Percentiles rank a stretch among this genome's conserved stretches.
phyloP scores from a whole-genome alignment of 352 stramenopile genomes.

The Globisporangium nagaii region DNA sequence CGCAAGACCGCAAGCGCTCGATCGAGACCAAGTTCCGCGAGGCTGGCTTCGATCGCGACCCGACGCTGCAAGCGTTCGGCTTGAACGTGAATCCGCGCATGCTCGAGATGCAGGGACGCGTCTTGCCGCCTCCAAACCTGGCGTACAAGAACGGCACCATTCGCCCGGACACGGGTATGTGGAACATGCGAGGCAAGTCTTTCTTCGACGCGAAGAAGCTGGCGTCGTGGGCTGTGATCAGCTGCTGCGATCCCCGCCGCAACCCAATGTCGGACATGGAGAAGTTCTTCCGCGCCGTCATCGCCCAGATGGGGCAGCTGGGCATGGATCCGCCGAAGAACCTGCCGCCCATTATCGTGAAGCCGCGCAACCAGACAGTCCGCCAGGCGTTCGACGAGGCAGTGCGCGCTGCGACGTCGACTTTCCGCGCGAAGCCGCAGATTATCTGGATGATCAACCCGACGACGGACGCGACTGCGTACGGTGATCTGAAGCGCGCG shows the following conservation, averaged over 20 bases:
- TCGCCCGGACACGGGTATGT: conserved; percentile 46
- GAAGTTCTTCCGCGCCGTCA: conserved; percentile 55
- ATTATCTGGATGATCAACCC: conserved; percentile 64
- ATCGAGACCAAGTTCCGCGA: conserved; percentile 61
- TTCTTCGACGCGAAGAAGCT: conserved; percentile 37
- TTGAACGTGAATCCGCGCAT: conserved; percentile 50
- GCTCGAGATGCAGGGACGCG: conserved; percentile 38
- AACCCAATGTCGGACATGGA: conserved; percentile 24
- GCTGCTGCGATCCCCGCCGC: conserved; percentile 37
- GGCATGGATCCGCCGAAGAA: conserved; percentile 37
- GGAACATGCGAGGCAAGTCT: conserved; percentile 64
- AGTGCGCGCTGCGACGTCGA: conserved; percentile 19
- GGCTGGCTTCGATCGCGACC: conserved; percentile 48
- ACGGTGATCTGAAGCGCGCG: conserved; percentile 71
- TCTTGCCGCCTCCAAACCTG: conserved; percentile 40
- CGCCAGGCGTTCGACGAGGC: conserved; percentile 36
- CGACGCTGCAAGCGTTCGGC: conserved; percentile 48
- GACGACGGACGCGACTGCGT: conserved; percentile 30
- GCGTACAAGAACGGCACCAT: conserved; percentile 44
- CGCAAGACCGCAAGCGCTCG: conserved; percentile 44
- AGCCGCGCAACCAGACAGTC: conserved; percentile 26
- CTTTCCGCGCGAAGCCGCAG: conserved; percentile 27
- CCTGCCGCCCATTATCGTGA: conserved; percentile 39
- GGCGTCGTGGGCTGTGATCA: conserved; percentile 49
- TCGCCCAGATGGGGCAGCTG: conserved; percentile 46